These are phyloP conservation scores for Takashimella tepidaria DNA, from an alignment of 1,284 basidiomycete species.

Conservation along the genomic window DNA sequence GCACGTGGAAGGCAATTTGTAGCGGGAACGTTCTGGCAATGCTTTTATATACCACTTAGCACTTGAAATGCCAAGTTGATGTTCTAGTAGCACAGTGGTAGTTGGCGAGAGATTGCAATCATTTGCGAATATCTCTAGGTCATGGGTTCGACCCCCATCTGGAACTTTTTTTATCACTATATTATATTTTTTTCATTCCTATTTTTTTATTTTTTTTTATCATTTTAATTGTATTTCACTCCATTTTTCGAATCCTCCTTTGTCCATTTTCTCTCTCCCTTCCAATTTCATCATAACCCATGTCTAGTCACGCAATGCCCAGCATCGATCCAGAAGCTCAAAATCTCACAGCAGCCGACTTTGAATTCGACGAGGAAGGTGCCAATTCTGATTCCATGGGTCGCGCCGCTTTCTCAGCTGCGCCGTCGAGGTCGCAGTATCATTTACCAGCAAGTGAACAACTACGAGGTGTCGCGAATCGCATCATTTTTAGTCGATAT, in stretches of 20 bases:
- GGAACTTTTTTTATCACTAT: not conserved
- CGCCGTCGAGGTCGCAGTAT: constrained; percentile 38
- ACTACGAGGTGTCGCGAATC: constrained; percentile 46
- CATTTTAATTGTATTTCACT: no score
- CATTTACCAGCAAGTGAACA: constrained; percentile 41
- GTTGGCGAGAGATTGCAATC: not conserved
- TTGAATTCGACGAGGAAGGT: constrained; percentile 23
- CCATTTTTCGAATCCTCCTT: no score
- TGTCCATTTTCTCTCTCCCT: no score
- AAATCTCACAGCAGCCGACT: constrained; percentile 14
- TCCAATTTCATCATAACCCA: no score
- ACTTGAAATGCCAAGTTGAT: no score
- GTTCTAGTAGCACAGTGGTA: not conserved
- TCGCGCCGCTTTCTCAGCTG: constrained; percentile 3
- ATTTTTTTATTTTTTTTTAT: no score
- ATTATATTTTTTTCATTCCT: not conserved
- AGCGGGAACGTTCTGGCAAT: no score
- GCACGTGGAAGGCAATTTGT: no score
- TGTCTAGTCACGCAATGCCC: constrained; percentile 2
- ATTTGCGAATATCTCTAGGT: not conserved
- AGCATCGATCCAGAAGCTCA: constrained; percentile 5
- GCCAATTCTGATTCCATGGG: constrained; percentile 1
- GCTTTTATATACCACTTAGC: no score
- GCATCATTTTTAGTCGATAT: constrained; percentile 45
- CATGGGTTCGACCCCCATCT: not conserved